Evolutionary conservation across 2,329 filamentous ascomycete species (phyloP), one percentile per base, ranked within the genome.

Genomic region (Calonectria naviculata): DNA sequence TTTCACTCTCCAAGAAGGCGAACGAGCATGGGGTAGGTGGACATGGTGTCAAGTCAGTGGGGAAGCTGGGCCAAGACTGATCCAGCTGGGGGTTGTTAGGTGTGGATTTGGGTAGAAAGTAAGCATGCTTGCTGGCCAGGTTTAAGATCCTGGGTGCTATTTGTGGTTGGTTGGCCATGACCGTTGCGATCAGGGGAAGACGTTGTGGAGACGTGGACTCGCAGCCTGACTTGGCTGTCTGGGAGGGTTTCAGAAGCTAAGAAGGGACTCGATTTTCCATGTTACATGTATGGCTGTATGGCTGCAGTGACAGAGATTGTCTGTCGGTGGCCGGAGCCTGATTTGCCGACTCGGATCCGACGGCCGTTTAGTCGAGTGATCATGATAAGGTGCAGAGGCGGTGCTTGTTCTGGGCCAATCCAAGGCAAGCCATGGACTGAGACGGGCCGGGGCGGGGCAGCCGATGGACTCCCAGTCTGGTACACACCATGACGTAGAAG

Each of bases 371-470:
- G 56, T 42, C 24, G 31, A 38, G 44, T n/a, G 21, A 26, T 49
- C 61, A 24, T 52, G 61, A 64, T 49, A 64, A 49, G 29, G 31
- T 38, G 44, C 31, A 61, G 24, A 28, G 36, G 56, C 24, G 38
- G 56, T 44, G 56, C 17, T 44, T 28, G 56, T 61, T 44, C 36
- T 61, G 36, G 56, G 56, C 56, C 56, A 61, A 61, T 61, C 36
- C 36, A 42, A 19, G 15, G 52, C 52, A 38, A 10, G 52, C 31
- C 29, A 17, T 15, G 52, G 7, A 36, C 34, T 58, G 52, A 38
- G 15, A 24, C 21, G 36, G 21, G n/a, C 34, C 52, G 52, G 52
- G 34, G 31, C 34, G 31, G 31, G 52, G 36, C 29, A 38, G n/a
- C 31, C 52, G 52, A 36, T 58, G 31, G 42, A 21, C 46, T 34